phyloP scores from a whole-genome alignment of 2,329 filamentous ascomycete genomes.

The Sporothrix euskadiensis region DNA sequence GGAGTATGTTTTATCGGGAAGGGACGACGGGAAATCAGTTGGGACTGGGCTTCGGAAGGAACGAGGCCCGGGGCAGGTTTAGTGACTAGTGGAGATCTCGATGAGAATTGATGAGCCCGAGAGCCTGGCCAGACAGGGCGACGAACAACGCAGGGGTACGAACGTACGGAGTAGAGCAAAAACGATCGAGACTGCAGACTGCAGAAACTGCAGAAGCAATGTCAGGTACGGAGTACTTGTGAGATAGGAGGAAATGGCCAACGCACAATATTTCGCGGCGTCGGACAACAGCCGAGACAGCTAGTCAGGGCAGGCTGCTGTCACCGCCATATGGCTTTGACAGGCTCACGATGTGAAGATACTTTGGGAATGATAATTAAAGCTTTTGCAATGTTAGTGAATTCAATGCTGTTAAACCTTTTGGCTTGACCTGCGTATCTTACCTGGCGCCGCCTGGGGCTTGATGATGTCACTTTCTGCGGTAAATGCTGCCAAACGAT shows the following conservation, averaged over 20 bases:
- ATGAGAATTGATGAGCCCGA: background rate
- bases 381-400: background rate
- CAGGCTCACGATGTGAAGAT: background rate
- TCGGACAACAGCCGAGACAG: slow-evolving; percentile 9
- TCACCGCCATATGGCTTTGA: background rate
- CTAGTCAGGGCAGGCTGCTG: background rate
- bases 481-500: background rate
- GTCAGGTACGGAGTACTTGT: background rate
- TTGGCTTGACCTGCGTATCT: background rate
- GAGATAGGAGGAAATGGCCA: background rate
- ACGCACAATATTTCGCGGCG: background rate
- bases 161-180: too few relatives aligned
- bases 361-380: background rate
- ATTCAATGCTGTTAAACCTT: background rate
- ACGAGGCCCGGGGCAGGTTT: background rate
- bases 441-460: background rate
- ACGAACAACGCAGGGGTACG: background rate
- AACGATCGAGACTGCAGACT: background rate
- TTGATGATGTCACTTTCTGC: background rate
- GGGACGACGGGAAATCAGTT: background rate
- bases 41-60: background rate
- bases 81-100: slow-evolving; percentile 3
- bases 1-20: background rate
- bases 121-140: background rate
- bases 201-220: background rate